These are phyloP conservation scores for Sphaerosporella brunnea DNA, from an alignment of 495 filamentous ascomycete genomes.

Conservation along the genomic window DNA sequence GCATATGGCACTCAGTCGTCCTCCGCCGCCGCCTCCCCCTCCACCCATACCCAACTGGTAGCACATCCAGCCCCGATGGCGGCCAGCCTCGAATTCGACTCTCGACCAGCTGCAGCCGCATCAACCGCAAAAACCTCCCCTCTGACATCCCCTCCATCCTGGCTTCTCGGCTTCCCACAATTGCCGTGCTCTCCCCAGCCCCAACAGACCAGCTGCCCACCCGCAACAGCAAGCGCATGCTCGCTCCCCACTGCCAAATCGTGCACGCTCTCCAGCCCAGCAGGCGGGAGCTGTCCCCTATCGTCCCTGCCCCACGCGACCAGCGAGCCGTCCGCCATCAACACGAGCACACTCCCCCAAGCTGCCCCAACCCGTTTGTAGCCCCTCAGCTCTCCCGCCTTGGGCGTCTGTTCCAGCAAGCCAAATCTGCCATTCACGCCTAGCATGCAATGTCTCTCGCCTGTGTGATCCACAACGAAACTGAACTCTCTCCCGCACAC, in stretches of 20 bases:
- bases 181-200: slow-evolving; percentile 98
- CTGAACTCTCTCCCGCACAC: slow-evolving; percentile 75
- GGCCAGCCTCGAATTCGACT: slow-evolving; percentile 27
- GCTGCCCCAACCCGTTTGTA: slow-evolving; percentile 43
- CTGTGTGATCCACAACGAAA: slow-evolving; percentile 37
- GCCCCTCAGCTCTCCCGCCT: slow-evolving; percentile 26
- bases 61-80: slow-evolving; percentile 69
- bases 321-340: slow-evolving; percentile 38
- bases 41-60: slow-evolving; percentile 55
- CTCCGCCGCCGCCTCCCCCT: too few relatives aligned
- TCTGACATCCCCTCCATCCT: slow-evolving; percentile 45
- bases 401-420: slow-evolving; percentile 36
- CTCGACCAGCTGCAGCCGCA: too few relatives aligned
- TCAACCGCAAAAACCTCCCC: slow-evolving; percentile 23
- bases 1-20: too few relatives aligned
- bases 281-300: slow-evolving; percentile 59
- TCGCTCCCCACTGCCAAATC: slow-evolving; percentile 69
- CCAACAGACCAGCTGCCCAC: slow-evolving; percentile 45
- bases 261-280: slow-evolving; percentile 33
- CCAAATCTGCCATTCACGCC: slow-evolving; percentile 31
- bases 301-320: slow-evolving; percentile 63
- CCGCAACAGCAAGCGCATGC: slow-evolving; percentile 45
- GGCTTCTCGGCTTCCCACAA: slow-evolving; percentile 52
- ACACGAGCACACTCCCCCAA: slow-evolving; percentile 66
- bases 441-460: slow-evolving; percentile 45